Evolutionary conservation across 345 rosid species (phyloP).

Genomic region (Dovyalis caffra): DNA sequence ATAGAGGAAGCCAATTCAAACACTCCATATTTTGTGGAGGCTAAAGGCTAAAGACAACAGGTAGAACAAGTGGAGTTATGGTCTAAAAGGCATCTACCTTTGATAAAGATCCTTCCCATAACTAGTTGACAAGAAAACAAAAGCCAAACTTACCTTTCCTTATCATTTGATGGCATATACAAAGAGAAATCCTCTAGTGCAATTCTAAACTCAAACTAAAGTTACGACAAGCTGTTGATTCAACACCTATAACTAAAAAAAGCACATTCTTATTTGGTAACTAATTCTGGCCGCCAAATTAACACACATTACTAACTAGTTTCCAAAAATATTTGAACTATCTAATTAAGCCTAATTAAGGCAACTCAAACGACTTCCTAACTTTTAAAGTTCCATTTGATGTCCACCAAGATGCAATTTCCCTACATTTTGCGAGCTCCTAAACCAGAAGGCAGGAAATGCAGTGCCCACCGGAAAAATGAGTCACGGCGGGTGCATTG

Average conservation of each 20-base stretch:
- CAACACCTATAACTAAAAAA: background rate
- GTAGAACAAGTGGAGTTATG: background rate
- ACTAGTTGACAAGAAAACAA: constrained; percentile 29
- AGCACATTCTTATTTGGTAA: background rate
- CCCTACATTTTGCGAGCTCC: background rate
- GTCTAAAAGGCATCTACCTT: constrained; percentile 8
- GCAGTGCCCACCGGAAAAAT: background rate
- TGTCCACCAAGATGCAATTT: background rate
- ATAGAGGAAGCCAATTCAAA: constrained; percentile 16
- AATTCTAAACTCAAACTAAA: background rate
- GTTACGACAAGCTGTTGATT: background rate
- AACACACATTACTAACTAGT: background rate
- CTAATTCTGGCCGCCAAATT: background rate
- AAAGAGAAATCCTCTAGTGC: constrained; percentile 10
- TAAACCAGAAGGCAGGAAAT: background rate
- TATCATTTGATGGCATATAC: constrained; percentile 31
- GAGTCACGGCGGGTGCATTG: background rate
- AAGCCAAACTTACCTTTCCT: constrained; percentile 25
- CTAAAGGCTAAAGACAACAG: constrained; percentile 12
- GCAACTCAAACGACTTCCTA: background rate
- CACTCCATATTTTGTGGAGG: constrained; percentile 22
- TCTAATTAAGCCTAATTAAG: background rate
- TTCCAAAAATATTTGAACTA: background rate
- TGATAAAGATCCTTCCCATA: constrained; percentile 34
- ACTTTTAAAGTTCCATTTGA: background rate